Evolutionary conservation across 257 asterid species (phyloP).

Genomic region (Apocynum venetum): DNA sequence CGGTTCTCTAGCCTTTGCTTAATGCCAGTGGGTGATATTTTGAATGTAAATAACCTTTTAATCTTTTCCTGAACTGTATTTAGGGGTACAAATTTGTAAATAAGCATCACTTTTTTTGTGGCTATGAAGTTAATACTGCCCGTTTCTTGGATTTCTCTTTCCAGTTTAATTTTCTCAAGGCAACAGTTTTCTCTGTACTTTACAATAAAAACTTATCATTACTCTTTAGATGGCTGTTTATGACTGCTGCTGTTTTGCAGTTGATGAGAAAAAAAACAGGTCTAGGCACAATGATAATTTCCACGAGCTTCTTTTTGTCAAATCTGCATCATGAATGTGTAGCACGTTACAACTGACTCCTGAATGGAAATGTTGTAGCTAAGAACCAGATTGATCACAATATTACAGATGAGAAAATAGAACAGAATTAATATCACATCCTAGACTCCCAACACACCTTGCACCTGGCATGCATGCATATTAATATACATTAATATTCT

Average conservation of each 20-base stretch:
- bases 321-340: not conserved
- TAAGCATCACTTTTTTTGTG: not conserved
- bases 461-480: not conserved
- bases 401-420: not conserved
- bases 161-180: not conserved
- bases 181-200: not conserved
- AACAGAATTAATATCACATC: not conserved
- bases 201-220: not conserved
- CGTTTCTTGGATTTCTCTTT: not conserved
- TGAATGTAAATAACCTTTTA: constrained; percentile 14
- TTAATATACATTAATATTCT: not conserved
- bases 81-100: not conserved
- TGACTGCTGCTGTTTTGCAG: not conserved
- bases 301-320: not conserved
- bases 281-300: not conserved
- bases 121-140: not conserved
- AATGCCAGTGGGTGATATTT: not conserved
- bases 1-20: not conserved
- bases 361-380: not conserved
- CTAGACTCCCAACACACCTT: not conserved
- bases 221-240: not conserved
- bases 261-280: not conserved
- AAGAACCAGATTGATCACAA: not conserved
- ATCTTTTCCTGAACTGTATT: not conserved
- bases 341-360: not conserved